Evolutionary conservation across 169 alveolate genomes (phyloP), one percentile per base, ranked within the genome.

Genomic region (Neospora caninum): DNA sequence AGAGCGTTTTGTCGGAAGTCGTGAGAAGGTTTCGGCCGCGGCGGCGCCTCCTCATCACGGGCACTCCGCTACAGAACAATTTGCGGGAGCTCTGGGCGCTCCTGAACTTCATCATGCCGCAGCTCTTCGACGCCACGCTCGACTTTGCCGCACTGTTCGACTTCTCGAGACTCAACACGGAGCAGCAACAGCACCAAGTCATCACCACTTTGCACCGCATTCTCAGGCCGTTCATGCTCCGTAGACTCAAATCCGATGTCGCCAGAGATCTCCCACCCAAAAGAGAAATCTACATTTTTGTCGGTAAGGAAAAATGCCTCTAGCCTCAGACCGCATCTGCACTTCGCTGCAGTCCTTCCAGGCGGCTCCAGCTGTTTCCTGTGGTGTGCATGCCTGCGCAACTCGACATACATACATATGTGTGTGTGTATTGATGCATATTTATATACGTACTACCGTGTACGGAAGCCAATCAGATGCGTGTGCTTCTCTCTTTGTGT

Each of bases 41-140:
- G 94, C 98, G 98, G 94, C 96, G 99, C 94, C 97, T 99, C 91
- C 95, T 99, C 88, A 96, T 99, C 49, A 99, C 99, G 42, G 99
- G 99, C 18, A 99, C 99, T 27, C 99, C 99, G 38, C 98, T 99
- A 87, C 99, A 99, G 97, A 99, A 99, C 96, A 98, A 99, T 45
- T 97, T 99, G 98, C 99, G 99, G 95, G 99, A 99, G 96, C 96
- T 99, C 54, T 99, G 99, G 95, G 99, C 99, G 53, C 96, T 99
- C 42, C 97, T 99, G 54, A 99, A 99, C 96, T 99, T 99, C 96
- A 98, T 99, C 86, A 98, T 98, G 99, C 99, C 99, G 18, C 94
- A 91, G 94, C 88, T 91, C 31, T 91, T 91, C 36, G 94, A 91
- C 80, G 25, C 38, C 25, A 49, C 87, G 34, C 54, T 49, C 22